Percentiles rank a stretch among this genome's conserved stretches.
These are phyloP conservation scores for Albatrellus sp. DNA, from an alignment of 1,284 basidiomycete species.

Conservation along the genomic window DNA sequence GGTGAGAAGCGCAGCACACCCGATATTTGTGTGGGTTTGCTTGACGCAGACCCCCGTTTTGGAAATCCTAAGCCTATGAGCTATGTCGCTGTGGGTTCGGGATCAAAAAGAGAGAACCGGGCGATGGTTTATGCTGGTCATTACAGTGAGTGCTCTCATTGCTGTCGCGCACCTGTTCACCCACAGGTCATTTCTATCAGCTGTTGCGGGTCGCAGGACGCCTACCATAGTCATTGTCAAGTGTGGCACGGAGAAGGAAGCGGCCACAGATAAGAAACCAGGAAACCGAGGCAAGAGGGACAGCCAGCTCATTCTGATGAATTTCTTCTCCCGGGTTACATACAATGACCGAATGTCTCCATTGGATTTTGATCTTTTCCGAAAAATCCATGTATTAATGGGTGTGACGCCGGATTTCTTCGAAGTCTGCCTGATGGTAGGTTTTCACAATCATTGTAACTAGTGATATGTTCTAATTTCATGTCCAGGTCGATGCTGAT, in stretches of 20 bases:
- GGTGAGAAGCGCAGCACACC: slow-evolving; percentile 94
- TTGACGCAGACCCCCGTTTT: slow-evolving; percentile 92
- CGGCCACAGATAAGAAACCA: slow-evolving; percentile 77
- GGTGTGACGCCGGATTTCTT: slow-evolving; percentile 99
- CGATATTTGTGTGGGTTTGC: slow-evolving; percentile 86
- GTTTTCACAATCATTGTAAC: slow-evolving; percentile 15
- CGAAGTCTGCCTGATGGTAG: slow-evolving; percentile 92
- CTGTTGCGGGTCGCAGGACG: slow-evolving; percentile 75
- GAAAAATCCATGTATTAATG: slow-evolving; percentile 93
- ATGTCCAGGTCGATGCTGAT: slow-evolving; percentile 86
- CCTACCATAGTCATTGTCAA: slow-evolving; percentile 97
- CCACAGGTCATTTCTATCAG: slow-evolving; percentile 21
- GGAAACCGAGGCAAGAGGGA: slow-evolving; percentile 99
- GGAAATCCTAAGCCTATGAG: slow-evolving; percentile 95
- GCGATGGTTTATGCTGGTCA: slow-evolving; percentile 99
- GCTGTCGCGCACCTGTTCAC: neutral
- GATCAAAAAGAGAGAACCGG: slow-evolving; percentile 83
- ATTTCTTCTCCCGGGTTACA: slow-evolving; percentile 97
- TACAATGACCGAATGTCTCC: slow-evolving; percentile 99
- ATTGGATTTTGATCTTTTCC: slow-evolving; percentile 95
- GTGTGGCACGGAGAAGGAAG: slow-evolving; percentile 84
- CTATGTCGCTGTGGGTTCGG: slow-evolving; percentile 84
- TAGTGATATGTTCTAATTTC: slow-evolving; percentile 8
- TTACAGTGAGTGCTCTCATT: slow-evolving; percentile 61
- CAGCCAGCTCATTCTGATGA: slow-evolving; percentile 98